A percentile compares a stretch with the other conserved stretches of the same genome.
Conservation (phyloP, 108 stramenopile genomes). For the Skeletonema costatum region DNA sequence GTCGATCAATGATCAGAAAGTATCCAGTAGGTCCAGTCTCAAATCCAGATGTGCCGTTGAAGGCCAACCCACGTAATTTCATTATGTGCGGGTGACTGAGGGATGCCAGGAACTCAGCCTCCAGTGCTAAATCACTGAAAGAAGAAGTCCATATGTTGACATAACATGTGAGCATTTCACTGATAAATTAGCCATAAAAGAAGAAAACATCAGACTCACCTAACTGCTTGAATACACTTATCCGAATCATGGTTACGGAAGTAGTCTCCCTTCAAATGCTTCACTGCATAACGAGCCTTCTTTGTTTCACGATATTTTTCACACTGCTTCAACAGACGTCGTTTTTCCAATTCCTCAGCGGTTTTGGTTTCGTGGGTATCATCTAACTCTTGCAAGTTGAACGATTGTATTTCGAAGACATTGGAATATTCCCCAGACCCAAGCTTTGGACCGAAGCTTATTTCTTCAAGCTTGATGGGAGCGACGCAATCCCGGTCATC, state of each 20-base stretch:
- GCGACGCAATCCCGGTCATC: conserved; percentile 20
- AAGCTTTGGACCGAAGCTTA: conserved; percentile 60
- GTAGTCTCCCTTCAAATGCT: conserved; percentile 33
- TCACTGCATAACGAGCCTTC: conserved; percentile 37
- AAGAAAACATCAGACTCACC: conserved; percentile 16
- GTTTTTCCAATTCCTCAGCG: background rate
- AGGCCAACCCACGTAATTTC: conserved; percentile 49
- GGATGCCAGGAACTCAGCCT: conserved; percentile 59
- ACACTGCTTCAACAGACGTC: conserved; percentile 6
- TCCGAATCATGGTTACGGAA: background rate
- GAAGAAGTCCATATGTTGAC: background rate
- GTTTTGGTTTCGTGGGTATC: background rate
- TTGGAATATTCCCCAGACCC: conserved; percentile 76
- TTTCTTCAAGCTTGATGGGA: conserved; percentile 56
- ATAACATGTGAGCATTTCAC: background rate
- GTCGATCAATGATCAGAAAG: conserved; percentile 67
- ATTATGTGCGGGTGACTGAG: conserved; percentile 73
- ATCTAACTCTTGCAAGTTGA: background rate
- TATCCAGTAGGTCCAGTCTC: conserved; percentile 36
- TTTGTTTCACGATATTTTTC: conserved; percentile 31
- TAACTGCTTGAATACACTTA: conserved; percentile 21
- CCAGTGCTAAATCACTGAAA: conserved; percentile 58
- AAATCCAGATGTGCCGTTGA: conserved; percentile 15
- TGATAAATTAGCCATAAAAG: background rate
- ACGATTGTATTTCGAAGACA: conserved; percentile 66